Base-by-base conservation (phyloP, 768 basidiomycete genomes). In the Strobilomyces dryophilus region DNA sequence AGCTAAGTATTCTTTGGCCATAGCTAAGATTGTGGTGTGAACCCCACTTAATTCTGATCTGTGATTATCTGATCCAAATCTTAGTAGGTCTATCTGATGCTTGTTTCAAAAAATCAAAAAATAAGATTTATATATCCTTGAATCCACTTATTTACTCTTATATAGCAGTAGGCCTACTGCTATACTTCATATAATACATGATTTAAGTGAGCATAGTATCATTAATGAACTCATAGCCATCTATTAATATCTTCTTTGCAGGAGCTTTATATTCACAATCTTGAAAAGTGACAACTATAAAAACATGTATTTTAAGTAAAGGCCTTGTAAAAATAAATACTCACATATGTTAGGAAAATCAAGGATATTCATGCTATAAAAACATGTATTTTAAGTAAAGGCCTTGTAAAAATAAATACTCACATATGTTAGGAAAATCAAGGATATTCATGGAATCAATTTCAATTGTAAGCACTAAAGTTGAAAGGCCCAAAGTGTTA, bases 191-290 rank as follows among this genome's bases (percentile, higher is more conserved):
- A 0, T 65, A 56, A 8, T 62, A 61, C 27, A 70, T 71, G 5
- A 86, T 80, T 0, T 58, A 51, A 2, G 67, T 64, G 0, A 85
- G 67, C 0, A 76, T 82, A 0, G 79, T 72, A 11, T 74, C 75
- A 59, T 87, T 90, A 3, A 87, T 82, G 26, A 80, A 72, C 0
- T 88, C 87, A 66, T 85, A 87, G 0, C 89, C 89, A 61, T 90
- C 89, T 0, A 87, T 89, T 72, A 87, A 79, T 7, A 80, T 73
- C 48, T 82, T 76, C 26, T 85, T 79, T 0, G 85, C 71, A 1
- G 79, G 76, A 0, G 79, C 35, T 61, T 58, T 81, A 66, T 47
- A 64, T 55, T 47, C 54, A 46, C 63, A 66, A 36, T 73, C 74
- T 73, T 66, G 34, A 2, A 61, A 72, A 60, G 48, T 63, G 7